Evolutionary conservation across 345 rosid species (phyloP).

Genomic region (Jatropha curcas): DNA sequence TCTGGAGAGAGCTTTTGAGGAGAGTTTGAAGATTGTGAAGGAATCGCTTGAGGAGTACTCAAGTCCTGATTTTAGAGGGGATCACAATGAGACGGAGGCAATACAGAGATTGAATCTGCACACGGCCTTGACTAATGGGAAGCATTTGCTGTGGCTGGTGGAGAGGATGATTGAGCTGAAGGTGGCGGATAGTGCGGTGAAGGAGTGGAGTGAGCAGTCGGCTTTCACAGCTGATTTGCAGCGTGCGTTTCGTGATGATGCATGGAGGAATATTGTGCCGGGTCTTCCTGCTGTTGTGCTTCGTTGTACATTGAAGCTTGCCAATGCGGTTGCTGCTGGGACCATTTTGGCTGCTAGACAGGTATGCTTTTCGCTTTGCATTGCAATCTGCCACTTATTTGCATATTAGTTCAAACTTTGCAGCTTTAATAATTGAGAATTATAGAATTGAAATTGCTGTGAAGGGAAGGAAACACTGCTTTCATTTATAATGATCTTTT

Average conservation of each 20-base stretch:
- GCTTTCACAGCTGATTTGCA: constrained; percentile 59
- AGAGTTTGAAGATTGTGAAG: constrained; percentile 57
- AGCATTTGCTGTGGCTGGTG: constrained; percentile 63
- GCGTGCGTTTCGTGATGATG: constrained; percentile 62
- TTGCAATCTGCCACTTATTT: background rate
- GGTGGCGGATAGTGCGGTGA: constrained; percentile 61
- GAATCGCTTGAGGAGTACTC: constrained; percentile 68
- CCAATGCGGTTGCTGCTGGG: constrained; percentile 59
- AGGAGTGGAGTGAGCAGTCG: constrained; percentile 68
- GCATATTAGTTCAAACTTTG: background rate
- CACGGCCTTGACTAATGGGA: constrained; percentile 56
- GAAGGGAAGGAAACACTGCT: background rate
- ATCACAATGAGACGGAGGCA: constrained; percentile 71
- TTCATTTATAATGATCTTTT: too few relatives aligned
- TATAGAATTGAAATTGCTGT: background rate
- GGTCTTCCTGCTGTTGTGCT: constrained; percentile 53
- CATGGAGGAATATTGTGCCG: constrained; percentile 66
- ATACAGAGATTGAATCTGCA: constrained; percentile 69
- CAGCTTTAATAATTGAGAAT: background rate
- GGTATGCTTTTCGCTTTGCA: constrained; percentile 30
- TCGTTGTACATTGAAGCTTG: constrained; percentile 59
- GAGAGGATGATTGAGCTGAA: constrained; percentile 81
- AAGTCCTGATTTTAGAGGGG: constrained; percentile 69
- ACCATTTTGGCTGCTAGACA: constrained; percentile 57
- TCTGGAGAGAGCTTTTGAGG: constrained; percentile 54